Conservation (phyloP, 78 protist species). For the Anaeramoeba ignava region DNA sequence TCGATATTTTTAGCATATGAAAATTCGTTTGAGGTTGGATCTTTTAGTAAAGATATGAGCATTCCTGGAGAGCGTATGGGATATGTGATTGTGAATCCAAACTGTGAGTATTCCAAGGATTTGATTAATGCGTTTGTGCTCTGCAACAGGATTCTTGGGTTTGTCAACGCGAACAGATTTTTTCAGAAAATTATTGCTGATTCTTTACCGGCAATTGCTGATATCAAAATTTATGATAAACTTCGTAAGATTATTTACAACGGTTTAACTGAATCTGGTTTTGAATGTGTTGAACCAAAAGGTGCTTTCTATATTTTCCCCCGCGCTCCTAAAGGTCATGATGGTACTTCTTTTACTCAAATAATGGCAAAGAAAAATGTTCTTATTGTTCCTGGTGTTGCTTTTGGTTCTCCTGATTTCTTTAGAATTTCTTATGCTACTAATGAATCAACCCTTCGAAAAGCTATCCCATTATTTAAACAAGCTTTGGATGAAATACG, state of each 20-base stretch:
- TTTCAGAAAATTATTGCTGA: not conserved
- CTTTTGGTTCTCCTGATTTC: not conserved
- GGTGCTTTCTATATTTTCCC: not conserved
- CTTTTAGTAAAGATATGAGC: not conserved
- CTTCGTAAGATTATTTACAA: not conserved
- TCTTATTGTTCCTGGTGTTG: not conserved
- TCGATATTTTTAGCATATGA: not conserved
- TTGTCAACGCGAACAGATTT: not conserved
- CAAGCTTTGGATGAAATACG: too few relatives aligned
- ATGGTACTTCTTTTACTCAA: not conserved
- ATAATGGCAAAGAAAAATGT: not conserved
- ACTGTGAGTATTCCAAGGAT: not conserved
- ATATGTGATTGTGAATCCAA: not conserved
- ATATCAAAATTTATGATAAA: not conserved
- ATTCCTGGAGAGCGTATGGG: not conserved
- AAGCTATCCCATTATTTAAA: too few relatives aligned
- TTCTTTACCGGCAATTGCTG: not conserved
- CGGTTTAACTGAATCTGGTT: not conserved
- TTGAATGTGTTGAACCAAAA: not conserved
- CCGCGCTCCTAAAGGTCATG: not conserved
- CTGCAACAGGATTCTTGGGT: not conserved
- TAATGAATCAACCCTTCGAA: too few relatives aligned
- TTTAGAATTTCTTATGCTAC: not conserved
- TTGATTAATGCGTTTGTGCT: not conserved
- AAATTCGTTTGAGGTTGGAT: not conserved